Conservation (phyloP, 2,329 filamentous ascomycete genomes). For the Tolypocladium paradoxum region DNA sequence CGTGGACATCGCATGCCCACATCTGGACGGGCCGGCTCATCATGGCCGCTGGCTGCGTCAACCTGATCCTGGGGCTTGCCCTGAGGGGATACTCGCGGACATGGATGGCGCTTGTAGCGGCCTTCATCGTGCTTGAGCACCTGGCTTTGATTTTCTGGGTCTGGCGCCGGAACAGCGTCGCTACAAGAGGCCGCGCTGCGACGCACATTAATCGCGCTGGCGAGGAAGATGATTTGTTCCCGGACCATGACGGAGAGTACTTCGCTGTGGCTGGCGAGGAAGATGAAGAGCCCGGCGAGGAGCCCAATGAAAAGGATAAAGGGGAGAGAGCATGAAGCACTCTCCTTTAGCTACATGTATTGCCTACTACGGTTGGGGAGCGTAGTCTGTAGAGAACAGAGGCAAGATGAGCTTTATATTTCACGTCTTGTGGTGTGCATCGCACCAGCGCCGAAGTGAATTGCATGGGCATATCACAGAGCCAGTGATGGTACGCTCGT, state of each 20-base stretch:
- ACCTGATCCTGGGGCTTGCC: background rate
- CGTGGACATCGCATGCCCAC: constrained; percentile 8
- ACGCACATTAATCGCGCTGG: background rate
- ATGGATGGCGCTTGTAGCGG: background rate
- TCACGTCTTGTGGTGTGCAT: too few relatives aligned
- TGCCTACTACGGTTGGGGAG: too few relatives aligned
- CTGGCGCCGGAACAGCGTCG: background rate
- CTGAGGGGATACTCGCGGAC: background rate
- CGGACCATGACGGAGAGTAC: background rate
- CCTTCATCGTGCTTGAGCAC: background rate
- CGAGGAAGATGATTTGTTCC: background rate
- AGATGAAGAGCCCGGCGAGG: background rate
- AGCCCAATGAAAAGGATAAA: too few relatives aligned
- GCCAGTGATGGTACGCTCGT: too few relatives aligned
- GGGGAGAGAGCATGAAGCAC: too few relatives aligned
- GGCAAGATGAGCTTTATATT: too few relatives aligned
- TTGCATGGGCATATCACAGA: too few relatives aligned
- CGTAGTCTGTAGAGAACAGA: too few relatives aligned
- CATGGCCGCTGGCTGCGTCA: constrained; percentile 5
- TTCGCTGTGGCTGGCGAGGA: background rate
- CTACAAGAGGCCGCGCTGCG: background rate
- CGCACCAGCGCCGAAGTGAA: too few relatives aligned
- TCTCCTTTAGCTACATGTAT: too few relatives aligned
- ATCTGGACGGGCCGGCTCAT: constrained; percentile 6
- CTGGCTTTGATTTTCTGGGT: background rate